Evolutionary conservation across 1,284 basidiomycete genomes (phyloP).

Genomic region (Ustilago lituana): DNA sequence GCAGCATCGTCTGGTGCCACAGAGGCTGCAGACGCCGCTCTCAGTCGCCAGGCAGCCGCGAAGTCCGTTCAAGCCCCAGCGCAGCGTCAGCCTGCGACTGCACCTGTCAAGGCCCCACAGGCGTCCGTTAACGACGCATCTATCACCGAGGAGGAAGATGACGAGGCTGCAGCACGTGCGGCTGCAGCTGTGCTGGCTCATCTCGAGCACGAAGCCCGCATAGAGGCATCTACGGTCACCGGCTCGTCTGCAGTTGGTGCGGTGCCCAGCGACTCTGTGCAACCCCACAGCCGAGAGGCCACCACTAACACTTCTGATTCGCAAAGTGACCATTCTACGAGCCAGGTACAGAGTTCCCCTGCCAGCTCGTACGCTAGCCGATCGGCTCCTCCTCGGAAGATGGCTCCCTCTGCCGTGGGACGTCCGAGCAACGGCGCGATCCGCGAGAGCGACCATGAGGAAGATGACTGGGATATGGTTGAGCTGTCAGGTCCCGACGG

Average conservation of each 20-base stretch:
- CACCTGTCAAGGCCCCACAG: neutral
- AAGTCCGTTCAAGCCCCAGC: neutral
- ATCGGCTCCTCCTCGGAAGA: constrained; percentile 23
- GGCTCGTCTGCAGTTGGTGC: constrained; percentile 13
- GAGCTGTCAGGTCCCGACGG: constrained; percentile 50
- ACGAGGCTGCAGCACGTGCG: constrained; percentile 51
- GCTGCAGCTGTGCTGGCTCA: constrained; percentile 60
- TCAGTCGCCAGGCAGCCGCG: constrained; percentile 3
- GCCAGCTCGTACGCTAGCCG: constrained; percentile 42
- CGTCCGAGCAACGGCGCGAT: constrained; percentile 49
- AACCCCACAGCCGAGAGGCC: constrained; percentile 38
- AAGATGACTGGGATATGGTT: constrained; percentile 66
- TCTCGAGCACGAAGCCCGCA: constrained; percentile 52
- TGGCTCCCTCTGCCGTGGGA: constrained; percentile 42
- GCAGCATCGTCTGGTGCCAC: neutral
- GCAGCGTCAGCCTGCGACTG: constrained; percentile 9
- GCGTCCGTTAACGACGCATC: constrained; percentile 17
- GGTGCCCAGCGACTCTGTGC: constrained; percentile 6
- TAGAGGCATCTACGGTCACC: constrained; percentile 25
- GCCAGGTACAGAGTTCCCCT: constrained; percentile 42
- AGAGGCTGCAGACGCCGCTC: constrained; percentile 2
- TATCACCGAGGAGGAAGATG: constrained; percentile 53
- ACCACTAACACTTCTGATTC: constrained; percentile 42
- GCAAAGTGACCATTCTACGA: constrained; percentile 47
- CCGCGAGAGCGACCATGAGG: constrained; percentile 44